These are phyloP conservation scores for Cylindrotheca closterium DNA, from an alignment of 108 stramenopile genomes.

Conservation along the genomic window DNA sequence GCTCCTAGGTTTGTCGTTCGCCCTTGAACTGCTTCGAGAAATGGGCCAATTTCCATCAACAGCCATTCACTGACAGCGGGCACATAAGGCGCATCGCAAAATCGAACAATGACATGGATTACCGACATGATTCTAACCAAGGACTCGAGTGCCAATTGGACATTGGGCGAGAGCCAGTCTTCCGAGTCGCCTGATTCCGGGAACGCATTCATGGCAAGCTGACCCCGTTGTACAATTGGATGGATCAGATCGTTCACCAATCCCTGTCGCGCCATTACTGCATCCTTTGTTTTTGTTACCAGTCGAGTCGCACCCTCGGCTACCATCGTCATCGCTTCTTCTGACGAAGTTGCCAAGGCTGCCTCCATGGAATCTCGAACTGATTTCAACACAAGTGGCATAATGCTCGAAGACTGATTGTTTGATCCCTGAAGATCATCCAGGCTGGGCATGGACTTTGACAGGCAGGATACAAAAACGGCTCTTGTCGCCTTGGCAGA, in stretches of 20 bases:
- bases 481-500: conserved; percentile 22
- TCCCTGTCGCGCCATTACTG: conserved; percentile 16
- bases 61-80: conserved; percentile 22
- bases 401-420: neutral
- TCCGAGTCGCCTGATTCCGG: conserved; percentile 2
- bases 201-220: conserved; percentile 30
- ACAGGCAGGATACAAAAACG: conserved; percentile 18
- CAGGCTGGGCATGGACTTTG: conserved; percentile 14
- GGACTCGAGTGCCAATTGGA: conserved; percentile 34
- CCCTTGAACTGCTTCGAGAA: conserved; percentile 2
- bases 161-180: conserved; percentile 1
- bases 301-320: conserved; percentile 51
- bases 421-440: conserved; percentile 3
- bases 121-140: conserved; percentile 34
- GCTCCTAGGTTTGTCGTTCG: conserved; percentile 1
- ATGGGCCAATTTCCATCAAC: conserved; percentile 4
- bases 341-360: conserved; percentile 34
- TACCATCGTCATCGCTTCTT: conserved; percentile 45
- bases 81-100: conserved; percentile 39
- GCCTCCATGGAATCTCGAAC: conserved; percentile 39
- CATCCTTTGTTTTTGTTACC: conserved; percentile 32
- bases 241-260: conserved; percentile 20
- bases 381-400: conserved; percentile 5
- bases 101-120: conserved; percentile 37
- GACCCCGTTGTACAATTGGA: conserved; percentile 30